Base-by-base conservation (phyloP, 2,329 filamentous ascomycete genomes). In the Apiospora kogelbergensis region DNA sequence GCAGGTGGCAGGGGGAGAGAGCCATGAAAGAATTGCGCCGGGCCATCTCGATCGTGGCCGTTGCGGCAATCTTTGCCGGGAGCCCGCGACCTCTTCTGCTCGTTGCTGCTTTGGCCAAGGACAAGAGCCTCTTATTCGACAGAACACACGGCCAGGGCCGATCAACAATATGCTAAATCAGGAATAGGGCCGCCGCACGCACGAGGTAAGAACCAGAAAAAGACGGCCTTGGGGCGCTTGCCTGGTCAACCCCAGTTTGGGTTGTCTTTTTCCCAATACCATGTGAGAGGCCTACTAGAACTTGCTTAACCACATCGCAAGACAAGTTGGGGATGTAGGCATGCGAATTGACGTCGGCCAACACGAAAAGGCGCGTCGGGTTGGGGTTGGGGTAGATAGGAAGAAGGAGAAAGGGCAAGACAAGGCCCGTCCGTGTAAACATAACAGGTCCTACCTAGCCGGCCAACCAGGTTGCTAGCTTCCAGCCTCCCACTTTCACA, bases 381-480 rank as follows among this genome's bases (percentile, higher is more conserved):
- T n/a, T n/a, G n/a, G n/a, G n/a, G n/a, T 60, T 37, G 26, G 6
- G 3, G 30, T 10, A 57, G 26, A 9, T 7, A 57, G 17, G 10
- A 30, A n/a, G 26, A 57, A 10, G 17, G 30, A 60, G 30, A 33
- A 15, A n/a, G 10, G 10, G 30, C 2, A 37, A 57, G 26, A n/a
- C 11, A 33, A 37, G 53, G 53, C 30, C 53, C 53, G 53, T 60
- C 30, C 30, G 7, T 60, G 53, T 60, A 60, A 60, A 60, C 53
- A 60, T 10, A 37, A 37, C 26, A 37, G 33, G 20, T 60, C 9
- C 53, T 33, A n/a, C n/a, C n/a, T 37, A 60, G 53, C 53, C 53
- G 30, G 53, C 53, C 53, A 60, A 60, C 53, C 53, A 60, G 53
- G 53, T 60, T 60, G 53, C 53, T 60, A 60, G 53, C 7, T 37